phyloP scores from a whole-genome alignment of 805 yeast genomes.

The Jamesozyma lodderae region DNA sequence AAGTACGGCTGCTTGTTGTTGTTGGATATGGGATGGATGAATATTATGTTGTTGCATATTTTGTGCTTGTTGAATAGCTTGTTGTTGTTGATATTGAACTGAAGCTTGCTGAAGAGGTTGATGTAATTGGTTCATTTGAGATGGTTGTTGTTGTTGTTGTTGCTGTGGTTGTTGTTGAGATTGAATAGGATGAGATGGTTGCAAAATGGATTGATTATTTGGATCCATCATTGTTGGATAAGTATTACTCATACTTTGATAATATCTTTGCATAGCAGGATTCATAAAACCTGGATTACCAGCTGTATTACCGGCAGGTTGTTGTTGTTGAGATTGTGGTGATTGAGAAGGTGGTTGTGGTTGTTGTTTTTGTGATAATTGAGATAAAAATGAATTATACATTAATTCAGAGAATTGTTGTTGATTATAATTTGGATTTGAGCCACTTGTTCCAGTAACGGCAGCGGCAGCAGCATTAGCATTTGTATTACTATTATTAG shows the following conservation, averaged over 20 bases:
- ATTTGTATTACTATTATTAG: neutral
- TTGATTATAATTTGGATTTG: constrained; percentile 13
- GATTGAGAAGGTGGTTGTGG: constrained; percentile 16
- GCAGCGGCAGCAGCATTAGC: neutral
- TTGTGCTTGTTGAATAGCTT: constrained; percentile 13
- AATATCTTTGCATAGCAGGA: constrained; percentile 23
- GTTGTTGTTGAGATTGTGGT: constrained; percentile 22
- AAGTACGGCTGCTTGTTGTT: too few relatives aligned
- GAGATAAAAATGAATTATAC: constrained; percentile 29
- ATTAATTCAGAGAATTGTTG: constrained; percentile 28
- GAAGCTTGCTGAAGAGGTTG: constrained; percentile 2
- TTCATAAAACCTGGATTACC: constrained; percentile 12
- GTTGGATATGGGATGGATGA: constrained; percentile 3
- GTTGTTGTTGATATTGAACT: constrained; percentile 10
- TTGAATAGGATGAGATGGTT: constrained; percentile 8
- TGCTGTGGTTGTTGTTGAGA: constrained; percentile 6
- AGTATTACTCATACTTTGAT: constrained; percentile 16
- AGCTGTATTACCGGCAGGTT: constrained; percentile 15
- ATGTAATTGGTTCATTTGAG: constrained; percentile 1
- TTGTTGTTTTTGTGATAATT: constrained; percentile 26
- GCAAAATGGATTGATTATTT: constrained; percentile 16
- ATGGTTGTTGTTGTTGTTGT: constrained; percentile 5
- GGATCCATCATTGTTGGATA: constrained; percentile 20
- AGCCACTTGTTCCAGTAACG: neutral
- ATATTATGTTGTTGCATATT: constrained; percentile 7